These are phyloP conservation scores for Leishmania arabica DNA, from an alignment of 208 protist species.

Conservation along the genomic window DNA sequence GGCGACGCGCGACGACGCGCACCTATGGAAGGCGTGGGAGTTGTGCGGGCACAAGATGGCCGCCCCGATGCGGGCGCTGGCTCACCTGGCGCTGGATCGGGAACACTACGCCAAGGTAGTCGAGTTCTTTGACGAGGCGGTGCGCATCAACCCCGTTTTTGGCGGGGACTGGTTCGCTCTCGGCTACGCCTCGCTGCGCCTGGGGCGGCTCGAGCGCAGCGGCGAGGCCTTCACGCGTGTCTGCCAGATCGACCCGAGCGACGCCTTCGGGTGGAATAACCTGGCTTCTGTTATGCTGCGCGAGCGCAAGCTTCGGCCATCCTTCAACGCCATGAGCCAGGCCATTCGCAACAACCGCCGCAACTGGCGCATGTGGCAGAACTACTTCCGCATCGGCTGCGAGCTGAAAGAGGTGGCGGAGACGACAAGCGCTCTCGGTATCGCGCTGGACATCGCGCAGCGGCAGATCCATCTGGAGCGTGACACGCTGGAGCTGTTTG, in stretches of 20 bases:
- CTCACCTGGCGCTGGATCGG: conserved; percentile 75
- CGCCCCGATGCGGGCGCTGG: conserved; percentile 88
- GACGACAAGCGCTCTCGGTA: conserved; percentile 81
- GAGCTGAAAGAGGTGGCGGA: conserved; percentile 86
- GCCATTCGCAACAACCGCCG: conserved; percentile 84
- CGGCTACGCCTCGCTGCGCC: conserved; percentile 80
- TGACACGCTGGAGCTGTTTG: conserved; percentile 66
- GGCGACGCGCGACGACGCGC: conserved; percentile 78
- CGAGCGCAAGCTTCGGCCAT: conserved; percentile 72
- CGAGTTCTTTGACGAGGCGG: conserved; percentile 89
- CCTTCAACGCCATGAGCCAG: conserved; percentile 91
- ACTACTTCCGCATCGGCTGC: conserved; percentile 90
- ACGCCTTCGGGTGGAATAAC: conserved; percentile 93
- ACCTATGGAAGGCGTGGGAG: conserved; percentile 93
- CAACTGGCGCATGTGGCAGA: conserved; percentile 93
- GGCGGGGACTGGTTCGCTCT: conserved; percentile 93
- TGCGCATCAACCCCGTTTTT: conserved; percentile 89
- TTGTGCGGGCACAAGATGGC: conserved; percentile 80
- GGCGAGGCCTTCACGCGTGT: conserved; percentile 89
- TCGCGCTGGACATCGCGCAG: conserved; percentile 78
- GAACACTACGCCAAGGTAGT: conserved; percentile 89
- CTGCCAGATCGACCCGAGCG: conserved; percentile 88
- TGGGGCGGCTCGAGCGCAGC: conserved; percentile 71
- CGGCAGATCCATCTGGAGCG: conserved; percentile 69
- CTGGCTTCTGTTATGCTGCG: conserved; percentile 85